A percentile compares a stretch with the other conserved stretches of the same genome.
Conservation (phyloP, 768 basidiomycete species). For the Agrocybe praecox region DNA sequence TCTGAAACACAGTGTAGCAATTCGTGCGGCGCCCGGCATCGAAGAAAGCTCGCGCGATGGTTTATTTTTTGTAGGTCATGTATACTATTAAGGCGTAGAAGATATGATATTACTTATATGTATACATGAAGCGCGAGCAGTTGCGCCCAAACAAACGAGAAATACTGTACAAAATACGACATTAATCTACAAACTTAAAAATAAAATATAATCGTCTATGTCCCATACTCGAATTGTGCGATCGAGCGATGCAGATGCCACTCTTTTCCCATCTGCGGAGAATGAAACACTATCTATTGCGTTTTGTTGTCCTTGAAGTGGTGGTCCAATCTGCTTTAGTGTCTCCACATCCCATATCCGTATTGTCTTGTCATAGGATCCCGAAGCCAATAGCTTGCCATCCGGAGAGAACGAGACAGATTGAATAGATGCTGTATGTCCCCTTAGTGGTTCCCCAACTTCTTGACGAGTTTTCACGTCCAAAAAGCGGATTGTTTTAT, state of each 20-base stretch:
- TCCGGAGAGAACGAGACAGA: neutral
- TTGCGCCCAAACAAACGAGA: too few species aligned
- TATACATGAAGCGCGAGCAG: too few species aligned
- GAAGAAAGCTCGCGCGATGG: too few species aligned
- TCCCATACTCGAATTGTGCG: neutral
- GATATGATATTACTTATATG: too few species aligned
- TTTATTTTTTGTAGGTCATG: too few species aligned
- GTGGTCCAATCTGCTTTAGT: neutral
- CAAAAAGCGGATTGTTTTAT: conserved; percentile 13
- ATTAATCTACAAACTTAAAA: too few species aligned
- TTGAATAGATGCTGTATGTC: conserved; percentile 8
- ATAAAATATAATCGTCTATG: too few species aligned
- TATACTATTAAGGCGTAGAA: too few species aligned
- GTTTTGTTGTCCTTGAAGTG: neutral
- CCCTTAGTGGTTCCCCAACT: neutral
- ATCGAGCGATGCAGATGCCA: neutral
- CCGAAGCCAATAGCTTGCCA: neutral
- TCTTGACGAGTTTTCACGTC: conserved; percentile 1
- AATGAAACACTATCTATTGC: neutral
- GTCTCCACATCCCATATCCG: neutral
- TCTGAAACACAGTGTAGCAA: too few species aligned
- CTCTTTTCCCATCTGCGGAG: neutral
- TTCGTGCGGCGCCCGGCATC: too few species aligned
- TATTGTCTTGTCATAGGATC: neutral
- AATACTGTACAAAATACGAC: too few species aligned